These are phyloP conservation scores for Kwoniella heveanensis DNA, from an alignment of 768 basidiomycete species.

Conservation along the genomic window DNA sequence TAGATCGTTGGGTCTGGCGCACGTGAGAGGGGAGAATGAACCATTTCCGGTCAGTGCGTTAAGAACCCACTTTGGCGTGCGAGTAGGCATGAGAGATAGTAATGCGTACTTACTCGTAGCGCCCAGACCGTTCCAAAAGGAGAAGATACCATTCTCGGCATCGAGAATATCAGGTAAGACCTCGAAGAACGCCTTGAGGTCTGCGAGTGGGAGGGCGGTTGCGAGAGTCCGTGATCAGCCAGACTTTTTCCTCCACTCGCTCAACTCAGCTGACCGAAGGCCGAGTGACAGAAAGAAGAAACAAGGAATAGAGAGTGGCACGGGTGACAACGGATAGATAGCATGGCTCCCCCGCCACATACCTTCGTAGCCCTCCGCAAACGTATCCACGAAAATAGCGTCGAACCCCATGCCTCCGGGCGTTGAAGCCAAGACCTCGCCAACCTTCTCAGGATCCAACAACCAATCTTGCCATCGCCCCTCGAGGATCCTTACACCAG, in stretches of 20 bases:
- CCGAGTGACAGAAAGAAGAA: too few species aligned
- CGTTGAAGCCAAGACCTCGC: constrained; percentile 37
- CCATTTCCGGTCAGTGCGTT: too few species aligned
- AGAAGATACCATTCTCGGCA: constrained; percentile 74
- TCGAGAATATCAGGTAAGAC: constrained; percentile 73
- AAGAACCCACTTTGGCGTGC: too few species aligned
- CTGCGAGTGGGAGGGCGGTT: constrained; percentile 44
- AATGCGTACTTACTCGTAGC: constrained; percentile 72
- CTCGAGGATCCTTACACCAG: constrained; percentile 76
- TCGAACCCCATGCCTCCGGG: constrained; percentile 81
- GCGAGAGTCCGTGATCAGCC: constrained; percentile 3
- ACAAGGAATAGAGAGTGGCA: too few species aligned
- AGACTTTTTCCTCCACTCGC: not conserved
- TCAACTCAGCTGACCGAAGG: not conserved
- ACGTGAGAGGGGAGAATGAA: not conserved
- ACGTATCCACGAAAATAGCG: constrained; percentile 87
- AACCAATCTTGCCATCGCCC: constrained; percentile 89
- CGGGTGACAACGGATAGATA: too few species aligned
- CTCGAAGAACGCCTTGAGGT: constrained; percentile 79
- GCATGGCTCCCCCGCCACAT: constrained; percentile 25
- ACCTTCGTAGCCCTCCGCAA: constrained; percentile 81
- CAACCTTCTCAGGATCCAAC: constrained; percentile 41
- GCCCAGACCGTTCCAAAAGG: constrained; percentile 96
- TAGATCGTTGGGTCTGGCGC: constrained; percentile 79
- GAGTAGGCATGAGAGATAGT: too few species aligned